These are phyloP conservation scores for Tuber brumale DNA, from an alignment of 495 filamentous ascomycete genomes.

Conservation along the genomic window DNA sequence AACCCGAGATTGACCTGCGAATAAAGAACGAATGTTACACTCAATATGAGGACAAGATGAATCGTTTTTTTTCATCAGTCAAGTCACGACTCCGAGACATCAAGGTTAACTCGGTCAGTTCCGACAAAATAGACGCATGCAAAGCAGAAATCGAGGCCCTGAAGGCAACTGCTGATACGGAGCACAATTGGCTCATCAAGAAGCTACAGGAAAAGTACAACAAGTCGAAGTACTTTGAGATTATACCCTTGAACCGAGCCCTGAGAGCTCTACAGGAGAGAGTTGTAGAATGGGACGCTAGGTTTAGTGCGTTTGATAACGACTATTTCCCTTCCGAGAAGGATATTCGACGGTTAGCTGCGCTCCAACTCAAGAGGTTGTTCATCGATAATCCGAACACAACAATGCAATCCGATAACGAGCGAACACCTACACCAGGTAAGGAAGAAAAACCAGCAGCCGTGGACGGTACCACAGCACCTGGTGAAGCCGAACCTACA, in stretches of 20 bases:
- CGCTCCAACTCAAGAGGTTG: conserved; percentile 87
- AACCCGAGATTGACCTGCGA: conserved; percentile 84
- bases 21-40: conserved; percentile 87
- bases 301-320: conserved; percentile 81
- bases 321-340: conserved; percentile 96
- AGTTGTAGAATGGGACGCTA: conserved; percentile 85
- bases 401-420: conserved; percentile 61
- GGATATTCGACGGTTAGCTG: conserved; percentile 85
- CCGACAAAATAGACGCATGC: conserved; percentile 74
- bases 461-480: conserved; percentile 39
- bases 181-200: conserved; percentile 62
- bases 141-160: conserved; percentile 71
- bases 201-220: conserved; percentile 87
- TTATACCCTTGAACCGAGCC: conserved; percentile 83
- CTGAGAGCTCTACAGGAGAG: conserved; percentile 86
- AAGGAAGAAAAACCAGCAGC: conserved; percentile 45
- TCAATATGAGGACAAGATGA: conserved; percentile 70
- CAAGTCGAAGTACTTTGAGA: conserved; percentile 88
- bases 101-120: conserved; percentile 79
- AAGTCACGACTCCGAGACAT: conserved; percentile 76
- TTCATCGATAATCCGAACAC: conserved; percentile 87
- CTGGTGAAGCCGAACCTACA: conserved; percentile 18
- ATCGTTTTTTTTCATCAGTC: conserved; percentile 79
- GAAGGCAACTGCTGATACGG: conserved; percentile 67
- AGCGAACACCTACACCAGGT: conserved; percentile 47